A percentile compares a stretch with the other conserved stretches of the same genome.
Conservation (phyloP, 208 protist genomes). For the Leishmania gerbilli region DNA sequence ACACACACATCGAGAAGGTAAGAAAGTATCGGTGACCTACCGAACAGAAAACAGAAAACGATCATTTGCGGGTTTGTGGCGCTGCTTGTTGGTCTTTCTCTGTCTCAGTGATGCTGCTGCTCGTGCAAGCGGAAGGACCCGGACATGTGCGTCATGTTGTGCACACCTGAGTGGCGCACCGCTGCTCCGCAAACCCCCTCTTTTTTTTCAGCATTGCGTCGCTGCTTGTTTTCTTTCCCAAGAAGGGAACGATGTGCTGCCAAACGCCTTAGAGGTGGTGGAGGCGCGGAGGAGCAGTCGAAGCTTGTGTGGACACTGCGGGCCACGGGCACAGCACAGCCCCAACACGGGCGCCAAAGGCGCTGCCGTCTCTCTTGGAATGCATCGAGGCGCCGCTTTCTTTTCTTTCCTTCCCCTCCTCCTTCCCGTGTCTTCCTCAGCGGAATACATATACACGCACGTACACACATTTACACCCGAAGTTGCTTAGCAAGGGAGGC, state of each 20-base stretch:
- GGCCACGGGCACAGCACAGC: background rate
- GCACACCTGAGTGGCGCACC: background rate
- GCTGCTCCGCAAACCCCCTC: background rate
- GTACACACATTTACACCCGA: background rate
- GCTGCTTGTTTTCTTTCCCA: background rate
- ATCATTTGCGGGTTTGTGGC: background rate
- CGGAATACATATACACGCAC: background rate
- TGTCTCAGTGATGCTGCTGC: background rate
- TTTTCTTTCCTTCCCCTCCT: background rate
- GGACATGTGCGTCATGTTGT: background rate
- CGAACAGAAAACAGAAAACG: background rate
- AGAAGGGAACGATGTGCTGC: background rate
- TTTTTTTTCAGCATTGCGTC: background rate
- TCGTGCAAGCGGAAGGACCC: constrained; percentile 7
- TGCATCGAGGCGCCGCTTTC: background rate
- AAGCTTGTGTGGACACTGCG: background rate
- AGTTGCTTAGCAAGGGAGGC: background rate
- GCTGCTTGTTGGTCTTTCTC: background rate
- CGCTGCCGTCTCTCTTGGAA: background rate
- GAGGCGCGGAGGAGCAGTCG: background rate
- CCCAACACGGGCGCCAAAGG: too few relatives aligned
- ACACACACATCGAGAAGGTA: too few relatives aligned
- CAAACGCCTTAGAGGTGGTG: background rate
- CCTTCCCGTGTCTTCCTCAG: too few relatives aligned
- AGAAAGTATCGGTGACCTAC: too few relatives aligned